A percentile compares a stretch with the other conserved stretches of the same genome.
phyloP scores from a whole-genome alignment of 768 basidiomycete species.

The Termitomyces bulborhizus region DNA sequence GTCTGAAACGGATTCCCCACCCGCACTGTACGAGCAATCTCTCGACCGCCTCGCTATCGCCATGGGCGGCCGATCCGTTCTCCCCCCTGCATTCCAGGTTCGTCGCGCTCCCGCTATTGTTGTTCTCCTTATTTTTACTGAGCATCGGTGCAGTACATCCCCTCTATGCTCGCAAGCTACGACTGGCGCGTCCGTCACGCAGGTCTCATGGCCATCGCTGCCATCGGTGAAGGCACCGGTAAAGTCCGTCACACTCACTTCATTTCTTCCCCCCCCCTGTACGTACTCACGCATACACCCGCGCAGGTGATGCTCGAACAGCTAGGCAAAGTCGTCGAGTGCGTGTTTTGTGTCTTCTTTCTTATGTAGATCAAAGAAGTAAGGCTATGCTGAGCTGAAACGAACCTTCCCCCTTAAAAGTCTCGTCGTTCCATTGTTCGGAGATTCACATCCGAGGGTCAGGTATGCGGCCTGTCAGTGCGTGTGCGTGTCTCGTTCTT shows the following conservation, averaged over 20 bases:
- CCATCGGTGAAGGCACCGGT: constrained; percentile 79
- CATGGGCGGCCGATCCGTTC: constrained; percentile 65
- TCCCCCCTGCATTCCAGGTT: constrained; percentile 73
- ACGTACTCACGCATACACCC: too few relatives aligned
- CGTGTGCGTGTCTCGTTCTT: constrained; percentile 45
- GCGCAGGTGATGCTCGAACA: constrained; percentile 61
- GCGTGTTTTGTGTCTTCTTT: constrained; percentile 1
- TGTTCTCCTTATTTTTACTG: not conserved
- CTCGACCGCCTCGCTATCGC: constrained; percentile 79
- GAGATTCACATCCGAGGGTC: constrained; percentile 74
- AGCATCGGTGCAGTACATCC: constrained; percentile 46
- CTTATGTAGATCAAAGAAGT: not conserved
- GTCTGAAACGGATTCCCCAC: constrained; percentile 54
- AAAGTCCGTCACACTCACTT: constrained; percentile 28
- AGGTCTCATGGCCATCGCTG: constrained; percentile 81
- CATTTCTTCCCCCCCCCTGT: too few relatives aligned
- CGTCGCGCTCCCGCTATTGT: not conserved
- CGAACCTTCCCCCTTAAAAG: constrained; percentile 16
- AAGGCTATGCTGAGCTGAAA: constrained; percentile 16
- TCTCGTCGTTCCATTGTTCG: constrained; percentile 71
- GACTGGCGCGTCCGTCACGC: constrained; percentile 87
- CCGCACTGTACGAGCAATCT: constrained; percentile 76
- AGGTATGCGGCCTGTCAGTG: constrained; percentile 81
- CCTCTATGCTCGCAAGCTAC: constrained; percentile 72
- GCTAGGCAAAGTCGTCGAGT: constrained; percentile 79